Conservation (phyloP, 345 rosid species). For the Gossypium ekmanianum region DNA sequence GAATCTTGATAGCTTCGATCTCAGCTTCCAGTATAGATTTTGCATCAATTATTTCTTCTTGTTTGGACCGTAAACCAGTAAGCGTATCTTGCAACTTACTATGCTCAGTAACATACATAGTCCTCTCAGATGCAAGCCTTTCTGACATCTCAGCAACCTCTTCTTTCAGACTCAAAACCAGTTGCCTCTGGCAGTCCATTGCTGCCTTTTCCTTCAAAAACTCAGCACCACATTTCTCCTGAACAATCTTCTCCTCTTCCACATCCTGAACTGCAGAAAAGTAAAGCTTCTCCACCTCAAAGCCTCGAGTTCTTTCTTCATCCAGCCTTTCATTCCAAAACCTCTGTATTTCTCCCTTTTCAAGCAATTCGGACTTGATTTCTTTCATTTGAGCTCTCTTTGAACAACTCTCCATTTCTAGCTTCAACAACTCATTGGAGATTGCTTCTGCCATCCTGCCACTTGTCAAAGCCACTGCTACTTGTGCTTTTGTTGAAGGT, state of each 20-base stretch:
- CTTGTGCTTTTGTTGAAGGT: constrained; percentile 83
- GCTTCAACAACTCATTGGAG: constrained; percentile 51
- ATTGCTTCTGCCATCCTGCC: constrained; percentile 70
- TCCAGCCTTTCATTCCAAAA: constrained; percentile 64
- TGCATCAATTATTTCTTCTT: constrained; percentile 50
- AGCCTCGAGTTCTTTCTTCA: constrained; percentile 45
- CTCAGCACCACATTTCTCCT: constrained; percentile 42
- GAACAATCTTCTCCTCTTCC: constrained; percentile 52
- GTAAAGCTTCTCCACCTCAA: constrained; percentile 46
- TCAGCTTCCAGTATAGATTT: constrained; percentile 75
- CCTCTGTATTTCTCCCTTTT: constrained; percentile 54
- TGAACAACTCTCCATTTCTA: constrained; percentile 52
- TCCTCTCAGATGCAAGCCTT: constrained; percentile 61
- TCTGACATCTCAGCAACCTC: constrained; percentile 72
- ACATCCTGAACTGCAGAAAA: constrained; percentile 38
- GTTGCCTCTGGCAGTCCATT: constrained; percentile 77
- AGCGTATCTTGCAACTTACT: constrained; percentile 35
- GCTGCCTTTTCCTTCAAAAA: constrained; percentile 70
- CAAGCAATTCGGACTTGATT: constrained; percentile 59
- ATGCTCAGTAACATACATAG: constrained; percentile 41
- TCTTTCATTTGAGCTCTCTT: constrained; percentile 56
- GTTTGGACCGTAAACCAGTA: constrained; percentile 42
- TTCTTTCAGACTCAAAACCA: constrained; percentile 50
- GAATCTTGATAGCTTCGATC: constrained; percentile 72
- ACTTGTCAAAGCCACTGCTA: constrained; percentile 68